These are phyloP conservation scores for Abrus precatorius DNA, from an alignment of 306 rosid species.

Conservation along the genomic window DNA sequence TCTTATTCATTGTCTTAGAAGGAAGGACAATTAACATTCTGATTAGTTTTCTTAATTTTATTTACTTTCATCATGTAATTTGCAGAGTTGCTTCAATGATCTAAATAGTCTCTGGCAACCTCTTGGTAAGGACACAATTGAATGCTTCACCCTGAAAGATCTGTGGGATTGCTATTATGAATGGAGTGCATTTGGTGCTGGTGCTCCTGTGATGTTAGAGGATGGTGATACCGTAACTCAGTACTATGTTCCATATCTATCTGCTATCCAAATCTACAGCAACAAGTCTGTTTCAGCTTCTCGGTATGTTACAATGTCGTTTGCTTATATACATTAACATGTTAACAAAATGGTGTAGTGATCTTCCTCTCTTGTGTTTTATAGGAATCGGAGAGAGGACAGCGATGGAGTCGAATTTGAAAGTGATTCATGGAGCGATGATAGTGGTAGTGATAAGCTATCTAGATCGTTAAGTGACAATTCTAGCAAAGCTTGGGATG, in stretches of 20 bases:
- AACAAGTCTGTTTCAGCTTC: constrained; percentile 59
- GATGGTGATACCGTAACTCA: constrained; percentile 59
- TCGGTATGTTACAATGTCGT: constrained; percentile 51
- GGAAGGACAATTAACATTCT: background rate
- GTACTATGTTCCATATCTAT: constrained; percentile 76
- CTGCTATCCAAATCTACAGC: constrained; percentile 75
- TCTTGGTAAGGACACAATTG: constrained; percentile 58
- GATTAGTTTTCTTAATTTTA: constrained; percentile 18
- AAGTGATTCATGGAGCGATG: constrained; percentile 84
- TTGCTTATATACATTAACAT: background rate
- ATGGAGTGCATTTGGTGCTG: constrained; percentile 88
- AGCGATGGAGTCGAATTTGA: constrained; percentile 62
- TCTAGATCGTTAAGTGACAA: constrained; percentile 70
- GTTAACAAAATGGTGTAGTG: background rate
- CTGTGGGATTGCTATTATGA: constrained; percentile 78
- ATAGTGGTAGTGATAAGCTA: constrained; percentile 71
- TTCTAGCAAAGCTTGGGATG: constrained; percentile 82
- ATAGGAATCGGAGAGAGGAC: constrained; percentile 59
- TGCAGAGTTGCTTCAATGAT: constrained; percentile 67
- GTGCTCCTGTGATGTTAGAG: constrained; percentile 59
- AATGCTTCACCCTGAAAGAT: constrained; percentile 67
- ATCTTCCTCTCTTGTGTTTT: constrained; percentile 4
- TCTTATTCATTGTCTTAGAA: constrained; percentile 18
- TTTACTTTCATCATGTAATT: constrained; percentile 22
- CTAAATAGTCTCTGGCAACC: constrained; percentile 67